Evolutionary conservation across 2,329 filamentous ascomycete species (phyloP).

Genomic region (Pseudocercospora pini-densiflorae): DNA sequence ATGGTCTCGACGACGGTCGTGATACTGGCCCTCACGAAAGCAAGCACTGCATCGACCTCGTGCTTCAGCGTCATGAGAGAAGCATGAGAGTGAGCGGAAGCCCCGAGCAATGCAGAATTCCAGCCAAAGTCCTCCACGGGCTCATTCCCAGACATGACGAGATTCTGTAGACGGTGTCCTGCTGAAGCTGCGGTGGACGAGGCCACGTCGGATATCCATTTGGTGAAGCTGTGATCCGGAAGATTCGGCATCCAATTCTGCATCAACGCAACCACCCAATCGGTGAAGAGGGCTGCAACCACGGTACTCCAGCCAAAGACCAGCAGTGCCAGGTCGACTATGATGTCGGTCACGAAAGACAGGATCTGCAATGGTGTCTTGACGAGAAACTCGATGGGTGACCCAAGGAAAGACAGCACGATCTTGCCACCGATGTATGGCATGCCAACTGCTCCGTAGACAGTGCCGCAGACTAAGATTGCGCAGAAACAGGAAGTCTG

Average conservation of each 20-base stretch:
- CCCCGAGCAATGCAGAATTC: constrained; percentile 35
- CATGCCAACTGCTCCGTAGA: constrained; percentile 83
- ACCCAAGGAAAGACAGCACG: constrained; percentile 76
- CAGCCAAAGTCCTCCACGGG: constrained; percentile 24
- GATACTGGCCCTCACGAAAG: constrained; percentile 29
- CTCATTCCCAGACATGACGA: constrained; percentile 26
- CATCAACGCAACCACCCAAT: constrained; percentile 19
- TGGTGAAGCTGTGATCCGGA: constrained; percentile 15
- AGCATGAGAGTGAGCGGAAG: constrained; percentile 36
- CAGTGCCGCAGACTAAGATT: constrained; percentile 83
- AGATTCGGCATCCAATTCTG: constrained; percentile 18
- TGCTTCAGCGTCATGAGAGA: constrained; percentile 33
- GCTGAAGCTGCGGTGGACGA: constrained; percentile 31
- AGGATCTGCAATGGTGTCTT: constrained; percentile 73
- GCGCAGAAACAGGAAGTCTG: constrained; percentile 96
- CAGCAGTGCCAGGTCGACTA: constrained; percentile 76
- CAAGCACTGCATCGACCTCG: constrained; percentile 31
- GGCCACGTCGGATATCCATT: constrained; percentile 26
- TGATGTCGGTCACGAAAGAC: constrained; percentile 74
- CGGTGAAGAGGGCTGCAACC: constrained; percentile 15
- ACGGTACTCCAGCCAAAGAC: constrained; percentile 46
- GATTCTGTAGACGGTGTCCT: constrained; percentile 26
- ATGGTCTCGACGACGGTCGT: constrained; percentile 33
- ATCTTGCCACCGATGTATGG: constrained; percentile 92
- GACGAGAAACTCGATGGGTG: constrained; percentile 69